Percentiles rank a stretch among this genome's conserved stretches.
phyloP scores from a whole-genome alignment of 192 early-diverging fungal species.

The Dissophora globulifera region DNA sequence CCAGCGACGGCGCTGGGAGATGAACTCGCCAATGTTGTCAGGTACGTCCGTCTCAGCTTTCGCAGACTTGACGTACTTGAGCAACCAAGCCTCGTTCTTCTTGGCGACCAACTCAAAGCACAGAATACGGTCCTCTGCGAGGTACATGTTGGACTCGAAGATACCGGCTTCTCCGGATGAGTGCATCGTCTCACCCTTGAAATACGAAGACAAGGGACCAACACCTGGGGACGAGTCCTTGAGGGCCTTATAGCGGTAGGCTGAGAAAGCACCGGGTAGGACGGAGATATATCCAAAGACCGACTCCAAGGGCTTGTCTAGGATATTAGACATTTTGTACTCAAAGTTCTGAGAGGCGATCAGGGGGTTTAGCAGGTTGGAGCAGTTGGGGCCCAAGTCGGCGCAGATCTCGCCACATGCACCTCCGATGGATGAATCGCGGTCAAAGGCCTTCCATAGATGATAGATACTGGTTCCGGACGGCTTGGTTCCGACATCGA shows the following conservation, averaged over 20 bases:
- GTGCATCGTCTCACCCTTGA: constrained; percentile 91
- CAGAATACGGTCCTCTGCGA: constrained; percentile 92
- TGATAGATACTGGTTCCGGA: constrained; percentile 86
- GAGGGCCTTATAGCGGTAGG: constrained; percentile 90
- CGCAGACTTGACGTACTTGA: constrained; percentile 90
- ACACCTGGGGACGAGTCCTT: constrained; percentile 69
- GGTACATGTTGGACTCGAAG: constrained; percentile 93
- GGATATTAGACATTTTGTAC: constrained; percentile 98
- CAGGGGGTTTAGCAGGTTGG: constrained; percentile 80
- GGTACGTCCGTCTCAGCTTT: constrained; percentile 96
- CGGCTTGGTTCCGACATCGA: constrained; percentile 95
- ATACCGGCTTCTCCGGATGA: constrained; percentile 66
- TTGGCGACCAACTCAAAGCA: constrained; percentile 96
- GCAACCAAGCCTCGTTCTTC: constrained; percentile 76
- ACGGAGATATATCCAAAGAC: constrained; percentile 97
- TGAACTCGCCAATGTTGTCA: constrained; percentile 86
- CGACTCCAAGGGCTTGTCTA: constrained; percentile 96
- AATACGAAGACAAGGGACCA: constrained; percentile 85
- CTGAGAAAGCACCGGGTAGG: constrained; percentile 95
- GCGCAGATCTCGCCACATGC: constrained; percentile 96
- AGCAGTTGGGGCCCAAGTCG: constrained; percentile 76
- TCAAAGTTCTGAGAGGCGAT: constrained; percentile 98
- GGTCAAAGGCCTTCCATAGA: constrained; percentile 93
- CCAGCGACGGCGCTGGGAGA: constrained; percentile 95
- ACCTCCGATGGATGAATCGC: constrained; percentile 82